phyloP scores from a whole-genome alignment of 352 stramenopile species.

The Paralagenidium karlingii region DNA sequence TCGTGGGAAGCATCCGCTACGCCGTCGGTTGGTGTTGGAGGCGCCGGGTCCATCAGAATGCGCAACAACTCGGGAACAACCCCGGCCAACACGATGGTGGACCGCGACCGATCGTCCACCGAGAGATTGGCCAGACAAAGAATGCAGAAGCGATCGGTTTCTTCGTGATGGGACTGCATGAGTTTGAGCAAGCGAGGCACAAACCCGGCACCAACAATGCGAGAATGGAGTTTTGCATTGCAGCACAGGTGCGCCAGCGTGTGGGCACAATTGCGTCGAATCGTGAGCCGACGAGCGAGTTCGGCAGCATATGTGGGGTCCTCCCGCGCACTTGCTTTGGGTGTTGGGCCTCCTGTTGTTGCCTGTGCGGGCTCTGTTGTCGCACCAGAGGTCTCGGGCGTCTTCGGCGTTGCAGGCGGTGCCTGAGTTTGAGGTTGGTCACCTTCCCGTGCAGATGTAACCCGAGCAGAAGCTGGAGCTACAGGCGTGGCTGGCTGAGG shows the following conservation, averaged over 20 bases:
- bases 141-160: slow-evolving; percentile 57
- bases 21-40: slow-evolving; percentile 8
- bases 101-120: slow-evolving; percentile 56
- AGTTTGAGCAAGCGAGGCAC: slow-evolving; percentile 35
- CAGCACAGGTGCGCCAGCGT: slow-evolving; percentile 57
- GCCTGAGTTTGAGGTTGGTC: background rate
- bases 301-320: too few species aligned
- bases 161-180: slow-evolving; percentile 7
- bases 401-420: slow-evolving; percentile 8
- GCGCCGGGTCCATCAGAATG: slow-evolving; percentile 16
- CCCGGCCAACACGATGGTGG: slow-evolving; percentile 44
- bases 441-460: too few species aligned
- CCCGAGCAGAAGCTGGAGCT: too few species aligned
- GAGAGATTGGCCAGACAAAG: slow-evolving; percentile 58
- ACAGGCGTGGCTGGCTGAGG: background rate
- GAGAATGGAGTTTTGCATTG: slow-evolving; percentile 49
- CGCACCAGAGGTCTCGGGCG: slow-evolving; percentile 9
- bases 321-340: too few species aligned
- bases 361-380: too few species aligned
- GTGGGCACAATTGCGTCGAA: slow-evolving; percentile 55
- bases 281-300: background rate
- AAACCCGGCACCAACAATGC: slow-evolving; percentile 35
- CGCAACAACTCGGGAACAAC: slow-evolving; percentile 36
- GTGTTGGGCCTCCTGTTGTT: too few species aligned
- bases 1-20: too few species aligned